Conservation (phyloP, 805 yeast genomes). For the Metschnikowia cubensis region DNA sequence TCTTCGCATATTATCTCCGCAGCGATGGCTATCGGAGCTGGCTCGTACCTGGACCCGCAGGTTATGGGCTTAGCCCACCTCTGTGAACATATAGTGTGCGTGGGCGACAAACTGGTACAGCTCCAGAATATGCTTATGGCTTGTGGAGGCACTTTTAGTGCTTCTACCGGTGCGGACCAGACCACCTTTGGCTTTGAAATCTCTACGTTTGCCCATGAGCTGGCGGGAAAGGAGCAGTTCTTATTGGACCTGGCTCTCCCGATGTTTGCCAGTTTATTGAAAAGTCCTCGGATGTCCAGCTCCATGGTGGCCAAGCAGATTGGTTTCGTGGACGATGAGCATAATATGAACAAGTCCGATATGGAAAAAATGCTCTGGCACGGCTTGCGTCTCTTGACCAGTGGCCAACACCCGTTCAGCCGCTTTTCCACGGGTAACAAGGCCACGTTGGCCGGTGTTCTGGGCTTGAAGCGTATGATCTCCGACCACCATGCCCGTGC, state of each 20-base stretch:
- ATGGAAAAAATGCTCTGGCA: slow-evolving; percentile 52
- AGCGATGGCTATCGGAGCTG: slow-evolving; percentile 72
- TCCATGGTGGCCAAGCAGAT: slow-evolving; percentile 47
- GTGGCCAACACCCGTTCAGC: slow-evolving; percentile 48
- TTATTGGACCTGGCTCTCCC: slow-evolving; percentile 44
- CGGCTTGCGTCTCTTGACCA: slow-evolving; percentile 51
- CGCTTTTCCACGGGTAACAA: slow-evolving; percentile 64
- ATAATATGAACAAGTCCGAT: slow-evolving; percentile 46
- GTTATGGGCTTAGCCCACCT: slow-evolving; percentile 85
- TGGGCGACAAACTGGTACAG: slow-evolving; percentile 27
- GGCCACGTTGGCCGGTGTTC: slow-evolving; percentile 29
- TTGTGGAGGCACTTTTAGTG: slow-evolving; percentile 60
- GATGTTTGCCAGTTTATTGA: slow-evolving; percentile 50
- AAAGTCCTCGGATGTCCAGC: slow-evolving; percentile 46
- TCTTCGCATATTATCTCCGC: slow-evolving; percentile 60
- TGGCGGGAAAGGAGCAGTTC: slow-evolving; percentile 23
- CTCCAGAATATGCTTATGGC: slow-evolving; percentile 47
- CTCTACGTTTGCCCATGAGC: slow-evolving; percentile 39
- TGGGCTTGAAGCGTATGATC: slow-evolving; percentile 28
- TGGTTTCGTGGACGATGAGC: slow-evolving; percentile 64
- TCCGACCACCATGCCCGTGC: slow-evolving; percentile 36
- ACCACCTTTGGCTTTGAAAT: slow-evolving; percentile 63
- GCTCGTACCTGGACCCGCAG: slow-evolving; percentile 75
- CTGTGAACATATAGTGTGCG: slow-evolving; percentile 70
- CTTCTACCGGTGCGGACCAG: slow-evolving; percentile 64